Base-by-base conservation (phyloP, 768 basidiomycete species). In the Lactifluus piperatus region DNA sequence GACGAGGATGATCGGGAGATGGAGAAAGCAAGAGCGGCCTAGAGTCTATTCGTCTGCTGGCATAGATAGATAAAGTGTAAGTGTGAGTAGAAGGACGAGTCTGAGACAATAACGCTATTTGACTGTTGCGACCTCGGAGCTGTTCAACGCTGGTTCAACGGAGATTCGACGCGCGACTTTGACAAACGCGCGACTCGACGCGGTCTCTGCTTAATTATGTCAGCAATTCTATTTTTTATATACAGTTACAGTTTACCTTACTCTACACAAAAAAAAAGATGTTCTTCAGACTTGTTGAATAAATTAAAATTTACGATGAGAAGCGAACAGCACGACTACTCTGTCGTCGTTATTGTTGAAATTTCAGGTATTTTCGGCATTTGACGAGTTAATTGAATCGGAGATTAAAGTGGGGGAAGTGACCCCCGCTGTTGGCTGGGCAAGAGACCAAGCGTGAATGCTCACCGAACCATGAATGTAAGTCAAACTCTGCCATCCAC, bases 381-480 rank as follows among this genome's bases (percentile, higher is more conserved):
- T 47, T 30, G 8, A 36, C 60, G 59, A 18, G 36, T 26, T 4
- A 41, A 22, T 64, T 55, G 1, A 54, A 51, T 29, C 71, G 70
- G 70, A 71, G 70, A 64, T 56, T 47, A 55, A 72, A 71, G 62
- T 29, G 16, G 4, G n/a, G 43, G 51, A 65, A 68, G 68, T 67
- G 59, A 64, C 34, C 34, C 18, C 63, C 56, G 66, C 67, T 64
- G 55, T 61, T 57, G 60, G 54, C 57, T 46, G 61, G n/a, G 5
- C 58, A 49, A 30, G 24, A 62, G 63, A 71, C 64, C 66, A 68
- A 67, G 64, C 62, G 29, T 62, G 64, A 66, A 71, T 67, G 65
- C 52, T 59, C 60, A 61, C 59, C 50, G 60, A 56, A 51, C 55
- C 24, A 75, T 75, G 74, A 75, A 75, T 66, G 74, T 75, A 64